Evolutionary conservation across 192 early-diverging fungal species (phyloP).

Genomic region (Podila clonocystis): DNA sequence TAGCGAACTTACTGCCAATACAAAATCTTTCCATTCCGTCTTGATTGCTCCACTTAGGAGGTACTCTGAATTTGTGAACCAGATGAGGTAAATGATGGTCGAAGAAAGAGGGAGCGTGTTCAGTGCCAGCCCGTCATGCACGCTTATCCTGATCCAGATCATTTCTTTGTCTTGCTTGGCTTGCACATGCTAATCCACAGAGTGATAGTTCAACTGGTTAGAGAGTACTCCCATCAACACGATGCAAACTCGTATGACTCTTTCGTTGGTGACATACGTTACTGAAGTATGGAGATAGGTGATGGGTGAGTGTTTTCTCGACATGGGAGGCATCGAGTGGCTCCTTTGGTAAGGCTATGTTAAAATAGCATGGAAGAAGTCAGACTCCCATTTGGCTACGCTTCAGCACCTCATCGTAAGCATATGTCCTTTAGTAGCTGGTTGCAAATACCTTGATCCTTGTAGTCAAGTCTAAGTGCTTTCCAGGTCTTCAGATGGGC

Average conservation of each 20-base stretch:
- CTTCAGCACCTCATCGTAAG: not conserved
- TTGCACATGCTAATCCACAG: constrained; percentile 35
- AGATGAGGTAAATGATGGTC: constrained; percentile 52
- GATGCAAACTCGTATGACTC: not conserved
- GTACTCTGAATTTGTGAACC: constrained; percentile 55
- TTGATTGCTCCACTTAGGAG: constrained; percentile 47
- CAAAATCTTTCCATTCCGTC: constrained; percentile 48
- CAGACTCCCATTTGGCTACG: not conserved
- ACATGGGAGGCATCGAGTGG: constrained; percentile 19
- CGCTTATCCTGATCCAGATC: constrained; percentile 57
- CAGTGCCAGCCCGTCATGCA: constrained; percentile 53
- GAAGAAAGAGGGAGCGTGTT: constrained; percentile 40
- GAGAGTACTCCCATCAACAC: not conserved
- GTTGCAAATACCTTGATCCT: constrained; percentile 12
- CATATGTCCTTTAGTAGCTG: not conserved
- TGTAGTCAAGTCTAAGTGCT: constrained; percentile 30
- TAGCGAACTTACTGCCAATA: constrained; percentile 43
- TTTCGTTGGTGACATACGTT: constrained; percentile 19
- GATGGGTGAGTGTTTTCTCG: constrained; percentile 26
- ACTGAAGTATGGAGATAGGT: constrained; percentile 44
- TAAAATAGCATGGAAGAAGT: not conserved
- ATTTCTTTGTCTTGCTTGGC: constrained; percentile 22
- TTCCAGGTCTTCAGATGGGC: constrained; percentile 50
- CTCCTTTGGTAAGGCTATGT: not conserved
- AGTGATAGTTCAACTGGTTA: not conserved